Base-by-base conservation (phyloP, 495 filamentous ascomycete genomes). In the Sabuloglossum arenarium region DNA sequence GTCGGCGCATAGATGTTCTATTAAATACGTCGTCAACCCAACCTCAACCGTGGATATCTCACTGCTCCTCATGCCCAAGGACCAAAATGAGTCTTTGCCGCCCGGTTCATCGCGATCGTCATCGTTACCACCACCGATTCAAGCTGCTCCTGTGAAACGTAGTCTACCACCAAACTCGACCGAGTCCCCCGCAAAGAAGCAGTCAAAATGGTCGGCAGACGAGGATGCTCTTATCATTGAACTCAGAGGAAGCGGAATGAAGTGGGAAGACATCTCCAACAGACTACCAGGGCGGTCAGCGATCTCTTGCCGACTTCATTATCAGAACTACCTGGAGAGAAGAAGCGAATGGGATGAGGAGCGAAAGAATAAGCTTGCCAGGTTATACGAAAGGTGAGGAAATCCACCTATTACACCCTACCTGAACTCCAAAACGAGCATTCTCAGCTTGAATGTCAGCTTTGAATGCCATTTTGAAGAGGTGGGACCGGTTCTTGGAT, bases 201-300 rank as follows among this genome's bases (percentile, higher is more conserved):
- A 94, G 66, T 90, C 84, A 63, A 96, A 97, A 69, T 98, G 91
- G 91, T 88, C 83, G 37, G 73, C 81, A 0, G 86, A 95, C 43
- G 91, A 98, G 68, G 87, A 96, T 65, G 80, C 81, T 42, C 63
- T 88, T 53, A 94, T 94, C 65, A 94, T 94, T 57, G 81, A 88
- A 63, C 75, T 98, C 56, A 79, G 91, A 27, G 85, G 85, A 31
- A 80, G 76, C 60, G 86, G 86, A 10, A 91, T 93, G 84, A 97
- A 96, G 63, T 98, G 91, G 91, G 91, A 96, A 60, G 93, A 98
- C 68, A 95, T 98, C 64, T 88, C 85, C 56, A 86, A 86, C 70
- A 77, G 79, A 19, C 73, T 97, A 24, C 88, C 89, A 1, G 91
- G 90, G 56, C 80, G 91, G 58, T 94, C 86, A 68, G 80, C 86